Evolutionary conservation across 768 basidiomycete species (phyloP).

Genomic region (Boletus barrowsii): DNA sequence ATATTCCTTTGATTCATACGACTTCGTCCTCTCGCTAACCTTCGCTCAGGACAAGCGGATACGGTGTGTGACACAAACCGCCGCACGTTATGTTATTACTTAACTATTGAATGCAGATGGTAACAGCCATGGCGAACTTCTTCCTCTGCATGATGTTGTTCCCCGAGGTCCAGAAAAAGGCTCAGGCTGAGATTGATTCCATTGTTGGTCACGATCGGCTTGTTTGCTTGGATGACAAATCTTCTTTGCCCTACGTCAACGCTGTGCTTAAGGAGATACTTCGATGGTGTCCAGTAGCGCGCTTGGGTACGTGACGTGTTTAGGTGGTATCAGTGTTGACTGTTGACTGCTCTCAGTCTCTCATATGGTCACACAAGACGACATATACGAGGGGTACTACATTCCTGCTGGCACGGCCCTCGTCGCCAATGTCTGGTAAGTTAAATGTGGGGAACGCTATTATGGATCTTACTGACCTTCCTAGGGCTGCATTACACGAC

Average conservation of each 20-base stretch:
- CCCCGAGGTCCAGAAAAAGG: background rate
- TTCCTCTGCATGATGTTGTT: background rate
- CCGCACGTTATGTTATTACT: background rate
- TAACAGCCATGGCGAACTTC: background rate
- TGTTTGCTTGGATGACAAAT: background rate
- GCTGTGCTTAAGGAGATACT: background rate
- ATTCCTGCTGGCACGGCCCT: background rate
- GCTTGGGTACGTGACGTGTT: background rate
- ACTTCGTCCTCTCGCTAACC: background rate
- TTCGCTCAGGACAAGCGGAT: background rate
- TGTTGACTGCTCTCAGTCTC: background rate
- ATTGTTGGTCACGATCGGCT: background rate
- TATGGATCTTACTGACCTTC: background rate
- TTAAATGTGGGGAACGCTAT: background rate
- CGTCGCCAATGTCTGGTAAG: background rate
- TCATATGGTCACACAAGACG: background rate
- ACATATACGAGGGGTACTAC: background rate
- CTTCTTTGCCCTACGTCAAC: background rate
- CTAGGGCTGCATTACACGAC: background rate
- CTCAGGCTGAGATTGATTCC: background rate
- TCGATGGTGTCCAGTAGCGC: background rate
- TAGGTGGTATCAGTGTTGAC: background rate
- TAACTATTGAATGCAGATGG: background rate
- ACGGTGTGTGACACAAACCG: background rate
- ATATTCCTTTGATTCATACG: too few species aligned